phyloP scores from a whole-genome alignment of 2,329 filamentous ascomycete species.

The Fusarium virguliforme region DNA sequence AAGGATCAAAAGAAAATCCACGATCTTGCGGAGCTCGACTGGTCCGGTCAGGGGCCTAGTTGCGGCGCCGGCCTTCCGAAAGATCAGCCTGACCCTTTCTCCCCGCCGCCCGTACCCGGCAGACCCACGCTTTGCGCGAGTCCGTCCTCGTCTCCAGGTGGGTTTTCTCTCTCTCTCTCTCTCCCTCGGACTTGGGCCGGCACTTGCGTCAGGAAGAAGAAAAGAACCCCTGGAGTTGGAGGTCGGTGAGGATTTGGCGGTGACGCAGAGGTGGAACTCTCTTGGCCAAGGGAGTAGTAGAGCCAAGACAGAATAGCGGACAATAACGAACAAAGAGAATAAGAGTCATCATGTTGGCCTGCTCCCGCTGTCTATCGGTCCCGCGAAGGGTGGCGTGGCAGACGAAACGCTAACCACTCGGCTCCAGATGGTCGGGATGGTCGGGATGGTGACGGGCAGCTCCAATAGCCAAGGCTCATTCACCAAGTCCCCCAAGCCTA shows the following conservation, averaged over 20 bases:
- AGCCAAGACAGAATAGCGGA: constrained; percentile 1
- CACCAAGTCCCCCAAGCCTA: constrained; percentile 22
- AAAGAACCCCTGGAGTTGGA: not conserved
- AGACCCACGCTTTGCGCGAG: constrained; percentile 14
- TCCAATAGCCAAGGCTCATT: constrained; percentile 14
- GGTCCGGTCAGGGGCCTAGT: constrained; percentile 15
- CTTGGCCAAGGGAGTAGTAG: constrained; percentile 10
- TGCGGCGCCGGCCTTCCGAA: constrained; percentile 24
- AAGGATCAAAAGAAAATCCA: constrained; percentile 20
- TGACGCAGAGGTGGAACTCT: constrained; percentile 15
- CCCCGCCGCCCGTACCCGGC: constrained; percentile 20
- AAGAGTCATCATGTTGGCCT: constrained; percentile 4
- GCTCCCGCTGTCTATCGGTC: constrained; percentile 20
- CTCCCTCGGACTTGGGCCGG: not conserved
- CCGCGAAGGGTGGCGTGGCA: constrained; percentile 27
- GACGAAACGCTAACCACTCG: constrained; percentile 37
- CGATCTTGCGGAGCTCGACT: constrained; percentile 25
- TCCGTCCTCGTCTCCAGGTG: constrained; percentile 21
- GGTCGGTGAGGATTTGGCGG: constrained; percentile 21
- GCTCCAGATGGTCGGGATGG: constrained; percentile 37
- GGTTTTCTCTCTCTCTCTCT: not conserved
- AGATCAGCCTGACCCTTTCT: constrained; percentile 29
- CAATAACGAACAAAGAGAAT: constrained; percentile 14
- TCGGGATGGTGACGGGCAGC: constrained; percentile 19
- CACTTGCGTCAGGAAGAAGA: constrained; percentile 8